Base-by-base conservation (phyloP, 2,329 filamentous ascomycete species). In the Xylariaceae sp. region DNA sequence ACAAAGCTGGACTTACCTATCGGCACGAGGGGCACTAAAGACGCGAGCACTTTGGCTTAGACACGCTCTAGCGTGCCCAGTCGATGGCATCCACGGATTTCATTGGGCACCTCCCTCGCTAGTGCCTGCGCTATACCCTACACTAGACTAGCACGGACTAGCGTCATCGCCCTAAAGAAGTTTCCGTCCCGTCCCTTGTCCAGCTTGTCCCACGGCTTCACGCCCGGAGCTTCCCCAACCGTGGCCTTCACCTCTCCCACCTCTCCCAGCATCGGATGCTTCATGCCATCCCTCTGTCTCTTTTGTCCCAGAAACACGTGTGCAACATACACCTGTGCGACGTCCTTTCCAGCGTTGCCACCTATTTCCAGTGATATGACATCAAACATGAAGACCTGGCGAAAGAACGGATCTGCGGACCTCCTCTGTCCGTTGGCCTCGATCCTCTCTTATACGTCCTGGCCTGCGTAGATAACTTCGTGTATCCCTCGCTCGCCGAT, bases 211-310 rank as follows among this genome's bases (percentile, higher is more conserved):
- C 23, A 30, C 23, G 23, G 23, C 23, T 30, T 34, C n/a, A 53
- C 30, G 39, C 39, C 42, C 62, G 62, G 62, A 62, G 53, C 60
- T 64, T 62, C 62, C 62, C 62, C 62, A 64, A 56, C 55, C 53
- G 53, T n/a, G 37, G 55, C 61, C 51, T 58, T 13, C 8, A 10
- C 37, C 11, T 42, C 37, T 42, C 11, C 37, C 37, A 54, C 34
- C 52, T 49, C 17, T 30, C 8, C 39, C 17, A 9, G 42, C n/a
- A 52, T 58, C 30, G 49, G 56, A 23, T 53, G 49, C 18, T 44
- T 45, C 42, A 45, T 45, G 42, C 42, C 42, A 45, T n/a, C 17
- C 15, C 2, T 37, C 23, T 30, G 23, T 30, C 2, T 11, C 4
- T 5, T 51, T 51, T 18, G 15, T 53, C 44, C 30, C 39, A 51